phyloP scores from a whole-genome alignment of 805 yeast species.

The Saturnispora gosingensis region DNA sequence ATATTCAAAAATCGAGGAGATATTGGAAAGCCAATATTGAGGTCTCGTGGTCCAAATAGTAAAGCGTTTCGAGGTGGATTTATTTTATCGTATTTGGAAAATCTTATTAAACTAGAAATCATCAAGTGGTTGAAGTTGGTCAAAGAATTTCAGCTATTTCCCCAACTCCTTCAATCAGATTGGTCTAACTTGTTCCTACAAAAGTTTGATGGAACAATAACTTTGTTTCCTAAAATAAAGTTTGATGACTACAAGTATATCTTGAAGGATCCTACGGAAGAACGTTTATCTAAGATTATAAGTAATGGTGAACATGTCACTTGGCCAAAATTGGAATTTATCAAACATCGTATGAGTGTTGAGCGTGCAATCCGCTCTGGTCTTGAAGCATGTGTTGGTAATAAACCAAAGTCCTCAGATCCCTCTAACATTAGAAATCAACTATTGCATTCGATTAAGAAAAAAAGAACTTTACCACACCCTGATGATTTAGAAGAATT shows the following conservation, averaged over 20 bases:
- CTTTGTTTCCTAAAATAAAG: slow-evolving; percentile 63
- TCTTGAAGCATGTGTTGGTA: slow-evolving; percentile 11
- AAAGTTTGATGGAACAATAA: slow-evolving; percentile 63
- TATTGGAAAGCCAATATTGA: slow-evolving; percentile 68
- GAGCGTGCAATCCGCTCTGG: slow-evolving; percentile 57
- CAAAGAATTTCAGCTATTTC: slow-evolving; percentile 56
- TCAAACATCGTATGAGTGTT: slow-evolving; percentile 53
- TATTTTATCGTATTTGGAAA: slow-evolving; percentile 61
- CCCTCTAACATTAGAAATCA: background rate
- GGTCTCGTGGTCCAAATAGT: slow-evolving; percentile 32
- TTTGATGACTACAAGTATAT: slow-evolving; percentile 54
- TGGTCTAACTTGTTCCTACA: slow-evolving; percentile 76
- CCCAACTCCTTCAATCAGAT: slow-evolving; percentile 62
- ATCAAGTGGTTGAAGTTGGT: slow-evolving; percentile 68
- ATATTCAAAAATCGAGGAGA: slow-evolving; percentile 74
- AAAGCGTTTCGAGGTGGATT: slow-evolving; percentile 69
- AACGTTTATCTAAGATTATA: slow-evolving; percentile 45
- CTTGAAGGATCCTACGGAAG: slow-evolving; percentile 58
- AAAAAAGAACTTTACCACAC: slow-evolving; percentile 1
- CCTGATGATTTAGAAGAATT: slow-evolving; percentile 4
- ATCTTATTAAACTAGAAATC: slow-evolving; percentile 60
- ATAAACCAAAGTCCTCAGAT: background rate
- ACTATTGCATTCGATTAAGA: slow-evolving; percentile 1
- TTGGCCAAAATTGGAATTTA: slow-evolving; percentile 57
- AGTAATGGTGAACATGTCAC: slow-evolving; percentile 55